Evolutionary conservation across 345 rosid genomes (phyloP), one percentile per base, ranked within the genome.

Genomic region (Ceriops decandra): DNA sequence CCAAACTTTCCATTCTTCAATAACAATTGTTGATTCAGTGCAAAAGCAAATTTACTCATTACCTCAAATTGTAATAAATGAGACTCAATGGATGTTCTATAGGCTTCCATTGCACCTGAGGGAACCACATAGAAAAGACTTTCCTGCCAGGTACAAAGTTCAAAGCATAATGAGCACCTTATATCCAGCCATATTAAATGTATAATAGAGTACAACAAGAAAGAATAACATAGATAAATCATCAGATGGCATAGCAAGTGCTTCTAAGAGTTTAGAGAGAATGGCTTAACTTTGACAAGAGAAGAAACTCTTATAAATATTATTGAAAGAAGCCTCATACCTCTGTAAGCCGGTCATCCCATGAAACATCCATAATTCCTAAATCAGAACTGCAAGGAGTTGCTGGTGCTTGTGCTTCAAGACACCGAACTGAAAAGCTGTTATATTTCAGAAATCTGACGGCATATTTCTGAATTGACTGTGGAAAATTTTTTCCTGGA

Each of bases 41-140:
- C 10, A 52, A 42, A 36, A 64, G 59, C 35, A 70, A 59, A 57
- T 24, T 28, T 35, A 21, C 36, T 65, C 35, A 68, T 71, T 75
- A 89, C 96, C 83, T 89, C 86, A 60, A 70, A 60, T 66, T 76
- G 89, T 27, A 75, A 78, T 42, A 84, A 68, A 83, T 86, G 87
- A 73, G 88, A 85, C 82, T 87, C 97, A 77, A 95, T 90, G 69
- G 92, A 92, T 60, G 72, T 84, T 72, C 90, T 80, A 79, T 95
- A 95, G 60, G 81, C 67, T 72, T 78, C 92, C 86, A 85, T 86
- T 64, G 99, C 96, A 74, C 96, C 90, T 9, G 83, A 80, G 56
- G 99, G 92, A 74, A 95, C 84, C 10, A 88, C 88, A 79, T 92
- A 90, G 79, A 92, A 95, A 66, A 95, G 87, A 81, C 90, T 89